Base-by-base conservation (phyloP, 352 stramenopile genomes). In the Globisporangium takayamanum region DNA sequence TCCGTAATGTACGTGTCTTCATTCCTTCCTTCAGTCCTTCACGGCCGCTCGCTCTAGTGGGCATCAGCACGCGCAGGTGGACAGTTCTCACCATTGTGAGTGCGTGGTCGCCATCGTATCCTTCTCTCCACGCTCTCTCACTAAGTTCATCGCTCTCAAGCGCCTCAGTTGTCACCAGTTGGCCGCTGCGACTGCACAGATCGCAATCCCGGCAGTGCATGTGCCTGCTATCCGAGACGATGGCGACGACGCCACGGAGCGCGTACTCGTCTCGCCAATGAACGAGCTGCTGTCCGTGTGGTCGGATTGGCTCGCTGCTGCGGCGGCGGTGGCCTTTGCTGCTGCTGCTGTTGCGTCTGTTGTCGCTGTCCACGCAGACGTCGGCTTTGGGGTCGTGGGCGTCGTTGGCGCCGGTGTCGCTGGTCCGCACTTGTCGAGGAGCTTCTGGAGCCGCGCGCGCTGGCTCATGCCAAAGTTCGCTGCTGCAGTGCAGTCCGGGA, bases 401-500 rank as follows among this genome's bases (percentile, higher is more conserved):
- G 39, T 3, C 10, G 22, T 44, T 10, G 37, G 37, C 15, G 37
- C 37, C 11, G 37, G 37, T 6, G 41, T 46, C 41, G 7, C 14
- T 3, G 14, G 41, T n/a, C 14, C 20, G 22, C 55, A 60, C 28
- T 15, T 22, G n/a, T 51, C 25, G 6, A 54, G 12, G 16, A 60
- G 47, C 30, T 44, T 45, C 15, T 28, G 3, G 7, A 60, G 55
- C 6, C 55, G 45, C 30, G 36, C 16, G 10, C 14, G 22, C 8
- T 60, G 55, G 10, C 30, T 60, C 22, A 12, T 39, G 30, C 14
- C 16, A 22, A 5, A 5, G 53, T 41, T 53, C 7, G 22, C 10
- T 16, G 20, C n/a, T 8, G 55, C 41, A 0, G 39, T 33, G 33
- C 55, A 60, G 20, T 60, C 55, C n/a, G 55, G 55, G 8, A 60